A percentile compares a stretch with the other conserved stretches of the same genome.
These are phyloP conservation scores for Cryptococcus amylolentus DNA, from an alignment of 1,284 basidiomycete genomes.

Conservation along the genomic window DNA sequence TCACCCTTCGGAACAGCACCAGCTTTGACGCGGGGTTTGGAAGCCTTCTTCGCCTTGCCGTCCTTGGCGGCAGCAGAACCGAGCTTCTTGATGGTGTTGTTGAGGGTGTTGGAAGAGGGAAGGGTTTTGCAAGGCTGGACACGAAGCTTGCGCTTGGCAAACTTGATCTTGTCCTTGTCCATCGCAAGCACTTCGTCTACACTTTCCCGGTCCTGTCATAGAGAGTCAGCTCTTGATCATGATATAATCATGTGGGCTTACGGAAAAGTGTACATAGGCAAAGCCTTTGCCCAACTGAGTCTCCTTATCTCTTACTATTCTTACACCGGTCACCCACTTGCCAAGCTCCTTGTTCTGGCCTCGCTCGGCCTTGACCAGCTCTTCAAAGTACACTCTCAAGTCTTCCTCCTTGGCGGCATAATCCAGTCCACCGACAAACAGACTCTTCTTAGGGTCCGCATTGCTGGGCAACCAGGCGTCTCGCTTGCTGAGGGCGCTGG, in stretches of 20 bases:
- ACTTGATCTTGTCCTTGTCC: constrained; percentile 69
- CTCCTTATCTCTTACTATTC: constrained; percentile 84
- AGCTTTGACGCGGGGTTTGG: background rate
- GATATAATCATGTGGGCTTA: constrained; percentile 47
- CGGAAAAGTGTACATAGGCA: constrained; percentile 84
- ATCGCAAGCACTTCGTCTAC: constrained; percentile 84
- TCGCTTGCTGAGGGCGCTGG: constrained; percentile 37
- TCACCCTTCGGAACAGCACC: constrained; percentile 64
- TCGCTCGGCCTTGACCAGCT: constrained; percentile 67
- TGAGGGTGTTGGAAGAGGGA: constrained; percentile 29
- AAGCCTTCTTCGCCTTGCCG: background rate
- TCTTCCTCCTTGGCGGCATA: constrained; percentile 90
- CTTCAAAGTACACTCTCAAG: constrained; percentile 80
- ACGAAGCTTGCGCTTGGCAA: constrained; percentile 82
- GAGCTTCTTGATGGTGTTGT: constrained; percentile 14
- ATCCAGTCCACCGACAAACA: constrained; percentile 92
- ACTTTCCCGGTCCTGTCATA: constrained; percentile 70
- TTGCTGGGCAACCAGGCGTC: constrained; percentile 43
- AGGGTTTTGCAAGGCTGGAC: constrained; percentile 75
- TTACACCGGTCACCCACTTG: constrained; percentile 75
- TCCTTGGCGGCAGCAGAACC: constrained; percentile 5
- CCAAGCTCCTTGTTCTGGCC: constrained; percentile 61
- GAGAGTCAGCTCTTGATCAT: background rate
- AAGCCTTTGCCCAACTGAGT: constrained; percentile 98
- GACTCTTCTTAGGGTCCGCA: constrained; percentile 70